Evolutionary conservation across 192 early-diverging fungal genomes (phyloP), one percentile per base, ranked within the genome.

Genomic region (Coemansia sp.): DNA sequence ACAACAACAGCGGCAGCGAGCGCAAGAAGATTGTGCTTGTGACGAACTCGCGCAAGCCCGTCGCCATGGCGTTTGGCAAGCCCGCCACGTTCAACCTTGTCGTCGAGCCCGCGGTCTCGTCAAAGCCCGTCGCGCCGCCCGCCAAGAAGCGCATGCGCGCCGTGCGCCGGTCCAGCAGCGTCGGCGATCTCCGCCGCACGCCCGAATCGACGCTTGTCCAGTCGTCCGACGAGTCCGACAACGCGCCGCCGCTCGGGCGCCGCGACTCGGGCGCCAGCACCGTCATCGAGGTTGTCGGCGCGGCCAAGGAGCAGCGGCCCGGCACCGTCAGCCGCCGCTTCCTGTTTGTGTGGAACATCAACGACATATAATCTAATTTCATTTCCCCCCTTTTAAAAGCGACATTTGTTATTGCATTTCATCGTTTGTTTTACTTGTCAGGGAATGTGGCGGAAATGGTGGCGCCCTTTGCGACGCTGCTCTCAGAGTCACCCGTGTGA

Each of bases 281-380:
- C 0, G 68, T 70, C 12, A 63, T 77, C 21, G 62, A 77, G 42
- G 74, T 77, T 2, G 67, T 77, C 4, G 74, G 67, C 47, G 65
- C 58, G 22, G 64, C 74, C 21, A 69, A 54, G 67, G 74, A 77
- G 48, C 74, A 67, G n/a, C 74, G 74, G 1, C 64, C 59, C 0
- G 75, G 75, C 43, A 78, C 68, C 0, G 75, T 78, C 43, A 72
- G 62, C 31, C 69, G 75, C 4, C 61, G 75, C 12, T 78, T 71
- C 65, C 59, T 78, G 14, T 78, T 78, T 71, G 75, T 78, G 0
- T 78, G 75, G 75, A 78, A 72, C 46, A 35, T 72, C 51, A 71
- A 62, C 44, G 75, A 71, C 10, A 67, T 71, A 6, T 50, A 50
- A 50, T 28, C 23, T 47, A 38, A 38, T 38, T 8, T n/a, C 9